Percentiles rank a stretch among this genome's conserved stretches.
phyloP scores from a whole-genome alignment of 345 rosid species.

The Populus deltoides region DNA sequence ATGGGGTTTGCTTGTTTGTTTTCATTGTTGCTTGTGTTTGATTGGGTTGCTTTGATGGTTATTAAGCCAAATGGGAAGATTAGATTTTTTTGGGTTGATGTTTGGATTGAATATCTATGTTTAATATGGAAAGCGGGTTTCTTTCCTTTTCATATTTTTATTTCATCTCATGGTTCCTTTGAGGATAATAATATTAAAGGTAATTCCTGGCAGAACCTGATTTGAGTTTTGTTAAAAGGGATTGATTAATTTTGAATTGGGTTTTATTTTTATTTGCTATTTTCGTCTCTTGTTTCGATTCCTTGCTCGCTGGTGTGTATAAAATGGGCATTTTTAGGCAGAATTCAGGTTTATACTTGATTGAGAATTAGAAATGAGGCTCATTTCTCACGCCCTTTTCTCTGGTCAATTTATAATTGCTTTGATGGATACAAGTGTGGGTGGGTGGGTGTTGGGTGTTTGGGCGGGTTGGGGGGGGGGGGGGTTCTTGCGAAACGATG shows the following conservation, averaged over 20 bases:
- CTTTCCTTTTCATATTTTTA: not conserved
- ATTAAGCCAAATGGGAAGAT: slow-evolving; percentile 15
- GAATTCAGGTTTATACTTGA: slow-evolving; percentile 3
- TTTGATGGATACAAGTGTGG: not conserved
- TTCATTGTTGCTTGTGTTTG: slow-evolving; percentile 12
- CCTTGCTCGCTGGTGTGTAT: not conserved
- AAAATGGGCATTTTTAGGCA: not conserved
- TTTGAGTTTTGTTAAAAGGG: slow-evolving; percentile 14
- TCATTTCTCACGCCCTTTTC: not conserved
- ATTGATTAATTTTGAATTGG: slow-evolving; percentile 11
- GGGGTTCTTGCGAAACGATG: slow-evolving; percentile 1
- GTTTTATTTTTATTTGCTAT: slow-evolving; percentile 13
- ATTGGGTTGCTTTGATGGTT: slow-evolving; percentile 16
- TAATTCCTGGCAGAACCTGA: not conserved
- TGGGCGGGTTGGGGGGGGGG: too few relatives aligned
- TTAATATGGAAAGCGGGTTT: not conserved
- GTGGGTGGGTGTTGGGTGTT: not conserved
- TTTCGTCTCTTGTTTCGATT: slow-evolving; percentile 23
- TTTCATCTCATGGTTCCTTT: slow-evolving; percentile 23
- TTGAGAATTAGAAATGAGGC: not conserved
- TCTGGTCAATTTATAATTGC: not conserved
- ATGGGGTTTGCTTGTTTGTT: not conserved
- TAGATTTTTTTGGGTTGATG: slow-evolving; percentile 13
- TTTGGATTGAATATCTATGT: slow-evolving; percentile 4
- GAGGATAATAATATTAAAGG: slow-evolving; percentile 2